Base-by-base conservation (phyloP, 805 yeast genomes). In the Myxozyma monticola region DNA sequence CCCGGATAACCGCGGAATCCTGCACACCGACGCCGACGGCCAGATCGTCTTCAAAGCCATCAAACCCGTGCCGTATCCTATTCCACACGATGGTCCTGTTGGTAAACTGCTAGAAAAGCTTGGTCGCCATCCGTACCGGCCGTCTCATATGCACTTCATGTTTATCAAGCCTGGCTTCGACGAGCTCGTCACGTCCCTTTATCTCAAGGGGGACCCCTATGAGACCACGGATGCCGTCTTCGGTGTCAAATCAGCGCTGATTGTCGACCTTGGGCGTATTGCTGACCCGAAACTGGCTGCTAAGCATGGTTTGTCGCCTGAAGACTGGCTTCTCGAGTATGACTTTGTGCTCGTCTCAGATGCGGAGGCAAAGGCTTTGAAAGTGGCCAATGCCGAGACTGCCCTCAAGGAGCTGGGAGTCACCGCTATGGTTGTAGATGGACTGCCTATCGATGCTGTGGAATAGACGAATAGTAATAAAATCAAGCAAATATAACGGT, bases 51-150 rank as follows among this genome's bases (percentile, higher is more conserved):
- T 68, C 29, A 57, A 57, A 28, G 68, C 71, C 37, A 56, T 68
- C 43, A 61, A 60, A 37, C 74, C 74, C 15, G 67, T 66, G 10
- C 61, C 73, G 20, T 70, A 70, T 46, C 73, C 72, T 20, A 70
- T 70, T 38, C 73, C 73, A 12, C 63, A 63, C 54, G 73, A 70
- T 56, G 74, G 74, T 6, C 74, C 73, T 6, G 73, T 67, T 7
- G 73, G 73, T 12, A 51, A 61, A 33, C 47, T 70, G 46, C 60
- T 70, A 22, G 57, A 66, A 39, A 33, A 49, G 25, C 63, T 70
- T 55, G 67, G 67, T 34, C 60, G 73, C 52, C 74, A 70, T 54
- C 73, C 74, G 34, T 63, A 60, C 54, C 60, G 73, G 48, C 74
- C 74, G 10, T 60, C 68, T 17, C 70, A 67, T 37, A 61, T 67